A percentile compares a stretch with the other conserved stretches of the same genome.
Conservation (phyloP, 2,329 filamentous ascomycete species). For the Pseudogymnoascus sp. region DNA sequence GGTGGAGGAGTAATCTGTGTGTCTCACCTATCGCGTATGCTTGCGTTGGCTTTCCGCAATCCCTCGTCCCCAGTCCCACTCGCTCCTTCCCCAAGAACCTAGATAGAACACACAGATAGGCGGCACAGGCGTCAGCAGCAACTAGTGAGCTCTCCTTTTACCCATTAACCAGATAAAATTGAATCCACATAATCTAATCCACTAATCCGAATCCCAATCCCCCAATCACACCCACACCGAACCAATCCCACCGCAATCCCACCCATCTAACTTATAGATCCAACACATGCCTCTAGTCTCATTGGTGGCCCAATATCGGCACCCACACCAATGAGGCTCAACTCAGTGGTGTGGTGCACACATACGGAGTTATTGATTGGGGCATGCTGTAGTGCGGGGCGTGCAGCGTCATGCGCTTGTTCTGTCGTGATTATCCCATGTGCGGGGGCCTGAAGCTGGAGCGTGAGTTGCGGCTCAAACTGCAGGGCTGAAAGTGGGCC, state of each 20-base stretch:
- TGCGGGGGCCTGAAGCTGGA: no score
- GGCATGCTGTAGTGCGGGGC: neutral
- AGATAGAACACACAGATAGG: neutral
- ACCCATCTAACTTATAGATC: neutral
- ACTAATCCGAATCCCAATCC: neutral
- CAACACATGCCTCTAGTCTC: neutral
- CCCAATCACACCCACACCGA: neutral
- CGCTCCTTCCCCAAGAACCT: neutral
- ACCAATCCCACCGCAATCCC: neutral
- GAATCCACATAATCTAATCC: neutral
- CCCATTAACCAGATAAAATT: no score
- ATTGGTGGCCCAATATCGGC: neutral
- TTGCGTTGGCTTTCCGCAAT: neutral
- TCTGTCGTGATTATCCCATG: no score
- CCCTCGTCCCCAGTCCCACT: no score
- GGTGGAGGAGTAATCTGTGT: neutral
- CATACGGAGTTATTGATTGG: neutral
- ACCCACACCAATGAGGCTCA: neutral
- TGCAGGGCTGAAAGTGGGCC: no score
- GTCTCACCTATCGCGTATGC: neutral
- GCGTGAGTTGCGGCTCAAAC: no score
- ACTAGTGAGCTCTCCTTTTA: no score
- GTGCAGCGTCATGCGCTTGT: neutral
- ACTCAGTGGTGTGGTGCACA: neutral
- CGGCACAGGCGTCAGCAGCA: neutral